Base-by-base conservation (phyloP, 768 basidiomycete genomes). In the Termitomyces sp. region DNA sequence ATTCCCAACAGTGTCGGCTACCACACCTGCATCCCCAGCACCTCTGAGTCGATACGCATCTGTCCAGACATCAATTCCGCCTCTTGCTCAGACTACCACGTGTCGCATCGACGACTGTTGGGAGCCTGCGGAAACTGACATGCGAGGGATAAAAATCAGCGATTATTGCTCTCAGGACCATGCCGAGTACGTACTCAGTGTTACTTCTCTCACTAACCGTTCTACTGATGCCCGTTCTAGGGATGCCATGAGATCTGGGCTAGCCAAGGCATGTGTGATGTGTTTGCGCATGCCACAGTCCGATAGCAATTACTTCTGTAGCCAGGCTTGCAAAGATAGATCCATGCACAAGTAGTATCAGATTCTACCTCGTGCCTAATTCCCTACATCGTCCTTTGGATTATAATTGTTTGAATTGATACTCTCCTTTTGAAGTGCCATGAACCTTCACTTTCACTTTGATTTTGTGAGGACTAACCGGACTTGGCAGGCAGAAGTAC, bases 251-350 rank as follows among this genome's bases (percentile, higher is more conserved):
- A 69, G 66, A 16, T 69, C 76, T 18, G 82, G 84, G 30, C 62
- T 85, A 35, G 79, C 72, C 35, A 65, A 73, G 14, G 77, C 80
- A 10, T 87, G 86, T 61, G 85, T 88, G 63, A 82, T 87, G 83
- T 88, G 86, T 63, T 69, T 83, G 63, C 73, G 71, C 43, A 72
- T 80, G 59, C 86, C 86, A 22, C 85, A 87, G 66, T 78, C 80
- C 57, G 76, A 76, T 40, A 72, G 66, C 5, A 84, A 87, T 71
- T 85, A 86, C 66, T 87, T 87, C 66, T 87, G 86, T 63, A 76
- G 81, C 18, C 70, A 74, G 57, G 73, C 73, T 3, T 87, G 86
- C 67, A 78, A 78, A 63, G 82, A 85, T 46, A 79, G 85, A 61
- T 81, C 85, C 43, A 69, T 84, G 76, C 77, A 73, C 56, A 86